phyloP scores from a whole-genome alignment of 108 stramenopile species.

The Cyclotella sp. region DNA sequence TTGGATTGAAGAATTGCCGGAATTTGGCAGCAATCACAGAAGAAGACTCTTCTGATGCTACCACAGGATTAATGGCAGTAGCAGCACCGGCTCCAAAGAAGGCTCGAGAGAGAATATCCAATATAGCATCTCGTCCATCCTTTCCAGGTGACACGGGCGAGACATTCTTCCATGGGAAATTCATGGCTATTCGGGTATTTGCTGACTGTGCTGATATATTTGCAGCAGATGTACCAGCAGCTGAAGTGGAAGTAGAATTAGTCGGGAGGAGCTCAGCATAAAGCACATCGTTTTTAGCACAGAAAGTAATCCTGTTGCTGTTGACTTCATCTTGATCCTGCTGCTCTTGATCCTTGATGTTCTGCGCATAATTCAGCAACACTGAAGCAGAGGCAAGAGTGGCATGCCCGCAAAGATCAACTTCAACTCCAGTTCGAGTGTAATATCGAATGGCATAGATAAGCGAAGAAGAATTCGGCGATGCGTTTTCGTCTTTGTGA shows the following conservation, averaged over 20 bases:
- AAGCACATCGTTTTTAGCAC: slow-evolving; percentile 29
- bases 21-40: slow-evolving; percentile 4
- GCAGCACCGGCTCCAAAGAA: slow-evolving; percentile 40
- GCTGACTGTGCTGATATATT: background rate
- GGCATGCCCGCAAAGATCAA: slow-evolving; percentile 94
- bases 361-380: slow-evolving; percentile 53
- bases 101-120: slow-evolving; percentile 63
- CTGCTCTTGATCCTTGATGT: slow-evolving; percentile 9
- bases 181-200: slow-evolving; percentile 30
- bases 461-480: background rate
- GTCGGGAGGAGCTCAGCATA: slow-evolving; percentile 8
- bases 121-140: slow-evolving; percentile 32
- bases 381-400: slow-evolving; percentile 80
- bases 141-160: slow-evolving; percentile 14
- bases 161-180: slow-evolving; percentile 43
- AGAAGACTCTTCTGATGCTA: background rate
- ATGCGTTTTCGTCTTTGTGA: background rate
- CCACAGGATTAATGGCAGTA: background rate
- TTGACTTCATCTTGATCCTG: background rate
- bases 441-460: slow-evolving; percentile 70
- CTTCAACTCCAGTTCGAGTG: slow-evolving; percentile 71
- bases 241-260: slow-evolving; percentile 1
- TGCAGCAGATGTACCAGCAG: background rate
- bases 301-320: slow-evolving; percentile 28
- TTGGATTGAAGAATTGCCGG: slow-evolving; percentile 12